Percentiles rank a stretch among this genome's conserved stretches.
Evolutionary conservation across 116 monocot genomes (phyloP).

Genomic region (Cymodocea nodosa): DNA sequence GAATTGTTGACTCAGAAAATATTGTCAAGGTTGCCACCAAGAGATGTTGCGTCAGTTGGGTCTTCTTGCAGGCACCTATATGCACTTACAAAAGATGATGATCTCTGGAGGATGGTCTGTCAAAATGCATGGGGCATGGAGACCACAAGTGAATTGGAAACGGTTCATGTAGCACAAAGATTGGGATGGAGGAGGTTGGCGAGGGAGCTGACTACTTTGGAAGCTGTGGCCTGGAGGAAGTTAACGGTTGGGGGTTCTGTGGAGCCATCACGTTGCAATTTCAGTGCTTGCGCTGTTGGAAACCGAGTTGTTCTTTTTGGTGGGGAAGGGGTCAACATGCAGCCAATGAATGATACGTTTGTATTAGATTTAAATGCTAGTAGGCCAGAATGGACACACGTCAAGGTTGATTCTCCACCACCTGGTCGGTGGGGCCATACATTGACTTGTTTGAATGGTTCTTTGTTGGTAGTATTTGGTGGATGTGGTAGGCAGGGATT

Average conservation of each 20-base stretch:
- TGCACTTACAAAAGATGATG: slow-evolving; percentile 47
- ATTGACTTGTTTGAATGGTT: slow-evolving; percentile 63
- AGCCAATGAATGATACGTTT: slow-evolving; percentile 86
- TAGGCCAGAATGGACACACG: slow-evolving; percentile 59
- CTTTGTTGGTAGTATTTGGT: slow-evolving; percentile 74
- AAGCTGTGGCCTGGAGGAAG: slow-evolving; percentile 53
- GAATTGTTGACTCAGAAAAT: slow-evolving; percentile 69
- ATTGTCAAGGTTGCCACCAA: slow-evolving; percentile 44
- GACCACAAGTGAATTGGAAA: slow-evolving; percentile 48
- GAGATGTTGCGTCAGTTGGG: slow-evolving; percentile 65
- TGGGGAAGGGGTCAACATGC: slow-evolving; percentile 72
- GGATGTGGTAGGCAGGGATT: slow-evolving; percentile 66
- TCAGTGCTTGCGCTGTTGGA: slow-evolving; percentile 67
- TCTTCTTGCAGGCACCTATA: slow-evolving; percentile 53
- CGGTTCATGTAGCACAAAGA: slow-evolving; percentile 37
- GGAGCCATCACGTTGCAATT: slow-evolving; percentile 59
- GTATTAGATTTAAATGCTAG: slow-evolving; percentile 60
- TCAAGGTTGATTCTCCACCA: slow-evolving; percentile 70
- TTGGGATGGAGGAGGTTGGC: slow-evolving; percentile 14
- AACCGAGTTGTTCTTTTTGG: slow-evolving; percentile 60
- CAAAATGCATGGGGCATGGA: slow-evolving; percentile 76
- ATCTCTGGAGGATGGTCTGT: slow-evolving; percentile 77
- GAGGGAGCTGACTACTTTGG: slow-evolving; percentile 66
- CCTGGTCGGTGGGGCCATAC: slow-evolving; percentile 84
- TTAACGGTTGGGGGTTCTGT: slow-evolving; percentile 49